Conservation (phyloP, 805 yeast species). For the Teunomyces barrocoloradensis region DNA sequence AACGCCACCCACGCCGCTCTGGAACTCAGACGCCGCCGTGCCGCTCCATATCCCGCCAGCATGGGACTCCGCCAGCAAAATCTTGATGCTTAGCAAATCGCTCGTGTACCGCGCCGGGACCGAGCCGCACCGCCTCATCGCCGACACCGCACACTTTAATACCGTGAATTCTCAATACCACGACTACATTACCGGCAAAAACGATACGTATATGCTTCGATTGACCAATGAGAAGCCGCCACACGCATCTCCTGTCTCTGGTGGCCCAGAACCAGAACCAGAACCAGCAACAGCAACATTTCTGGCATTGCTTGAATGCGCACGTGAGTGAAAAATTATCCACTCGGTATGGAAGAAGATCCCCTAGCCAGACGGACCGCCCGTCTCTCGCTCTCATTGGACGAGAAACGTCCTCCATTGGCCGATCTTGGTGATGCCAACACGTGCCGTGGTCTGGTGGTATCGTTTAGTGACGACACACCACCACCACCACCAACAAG, state of each 20-base stretch:
- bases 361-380: conserved; percentile 24
- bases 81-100: conserved; percentile 33
- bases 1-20: conserved; percentile 13
- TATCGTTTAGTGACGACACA: conserved; percentile 20
- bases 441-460: conserved; percentile 21
- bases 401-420: conserved; percentile 4
- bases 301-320: too few species aligned
- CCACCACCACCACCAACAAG: too few species aligned
- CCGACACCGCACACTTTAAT: conserved; percentile 15
- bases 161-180: conserved; percentile 16
- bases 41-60: conserved; percentile 40
- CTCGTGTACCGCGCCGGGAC: conserved; percentile 13
- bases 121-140: conserved; percentile 9
- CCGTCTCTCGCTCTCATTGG: conserved; percentile 26
- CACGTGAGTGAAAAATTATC: background rate
- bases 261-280: too few species aligned
- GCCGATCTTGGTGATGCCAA: too few species aligned
- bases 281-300: too few species aligned
- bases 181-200: conserved; percentile 5
- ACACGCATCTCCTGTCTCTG: background rate
- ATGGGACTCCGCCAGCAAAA: conserved; percentile 53
- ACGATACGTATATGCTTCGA: background rate
- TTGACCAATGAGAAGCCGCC: background rate
- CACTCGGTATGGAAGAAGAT: conserved; percentile 12
- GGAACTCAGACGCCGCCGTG: conserved; percentile 8